These are phyloP conservation scores for Pulveroboletus sp. DNA, from an alignment of 768 basidiomycete species.

Conservation along the genomic window DNA sequence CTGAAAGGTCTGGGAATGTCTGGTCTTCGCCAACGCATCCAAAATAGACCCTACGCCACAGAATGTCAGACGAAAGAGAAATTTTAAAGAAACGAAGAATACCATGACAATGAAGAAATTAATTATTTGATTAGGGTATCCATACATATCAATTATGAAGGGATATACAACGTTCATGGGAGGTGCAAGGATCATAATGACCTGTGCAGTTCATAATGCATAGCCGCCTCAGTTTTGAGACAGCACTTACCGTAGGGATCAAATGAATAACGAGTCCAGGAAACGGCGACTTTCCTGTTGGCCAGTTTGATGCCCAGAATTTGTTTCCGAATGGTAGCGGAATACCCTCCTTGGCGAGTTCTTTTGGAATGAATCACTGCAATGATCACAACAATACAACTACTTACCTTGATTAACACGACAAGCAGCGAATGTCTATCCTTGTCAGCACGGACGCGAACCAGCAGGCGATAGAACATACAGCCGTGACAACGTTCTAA, in stretches of 20 bases:
- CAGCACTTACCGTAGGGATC: constrained; percentile 43
- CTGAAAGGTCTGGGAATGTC: constrained; percentile 51
- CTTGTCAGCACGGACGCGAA: neutral
- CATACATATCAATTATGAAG: constrained; percentile 58
- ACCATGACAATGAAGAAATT: constrained; percentile 55
- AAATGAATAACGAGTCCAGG: constrained; percentile 56
- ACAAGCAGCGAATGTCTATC: constrained; percentile 48
- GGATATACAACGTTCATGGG: constrained; percentile 54
- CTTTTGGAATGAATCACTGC: constrained; percentile 20
- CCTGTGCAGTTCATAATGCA: constrained; percentile 24
- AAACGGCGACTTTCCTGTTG: constrained; percentile 53
- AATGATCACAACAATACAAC: neutral
- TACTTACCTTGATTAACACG: constrained; percentile 50
- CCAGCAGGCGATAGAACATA: constrained; percentile 6
- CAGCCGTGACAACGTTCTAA: constrained; percentile 34
- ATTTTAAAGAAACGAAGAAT: constrained; percentile 29
- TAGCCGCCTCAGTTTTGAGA: neutral
- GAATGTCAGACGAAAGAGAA: neutral
- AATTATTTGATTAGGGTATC: constrained; percentile 51
- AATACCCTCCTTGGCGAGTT: constrained; percentile 62
- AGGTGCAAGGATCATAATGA: constrained; percentile 53
- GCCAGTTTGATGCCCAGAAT: constrained; percentile 65
- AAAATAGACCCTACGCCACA: constrained; percentile 49
- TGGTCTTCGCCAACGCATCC: constrained; percentile 52
- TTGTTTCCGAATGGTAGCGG: constrained; percentile 56